These are phyloP conservation scores for Alectoria sarmentosa DNA, from an alignment of 495 filamentous ascomycete species.

Conservation along the genomic window DNA sequence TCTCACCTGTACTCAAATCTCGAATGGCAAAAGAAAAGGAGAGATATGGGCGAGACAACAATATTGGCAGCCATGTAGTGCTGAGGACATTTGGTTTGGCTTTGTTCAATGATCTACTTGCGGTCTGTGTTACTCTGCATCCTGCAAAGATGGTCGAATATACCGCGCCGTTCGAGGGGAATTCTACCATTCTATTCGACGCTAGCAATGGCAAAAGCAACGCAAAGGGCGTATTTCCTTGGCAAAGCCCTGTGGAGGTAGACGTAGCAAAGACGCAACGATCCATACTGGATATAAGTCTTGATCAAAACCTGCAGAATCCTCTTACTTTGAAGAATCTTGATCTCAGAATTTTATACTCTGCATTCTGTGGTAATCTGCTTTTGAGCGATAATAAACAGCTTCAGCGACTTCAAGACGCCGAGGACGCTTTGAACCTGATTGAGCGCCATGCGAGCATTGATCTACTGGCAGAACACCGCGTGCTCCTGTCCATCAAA, in stretches of 20 bases:
- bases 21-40: background rate
- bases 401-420: background rate
- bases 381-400: slow-evolving; percentile 1
- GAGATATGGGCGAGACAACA: slow-evolving; percentile 38
- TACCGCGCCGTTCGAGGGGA: slow-evolving; percentile 35
- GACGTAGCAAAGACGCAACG: slow-evolving; percentile 19
- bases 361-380: slow-evolving; percentile 4
- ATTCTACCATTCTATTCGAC: slow-evolving; percentile 34
- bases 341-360: slow-evolving; percentile 11
- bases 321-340: background rate
- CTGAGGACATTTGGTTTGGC: slow-evolving; percentile 46
- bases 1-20: background rate
- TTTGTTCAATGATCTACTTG: slow-evolving; percentile 35
- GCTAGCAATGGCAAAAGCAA: slow-evolving; percentile 24
- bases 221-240: slow-evolving; percentile 27
- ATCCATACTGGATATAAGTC: background rate
- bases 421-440: background rate
- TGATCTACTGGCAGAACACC: background rate
- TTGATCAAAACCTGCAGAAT: background rate
- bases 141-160: slow-evolving; percentile 50
- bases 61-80: slow-evolving; percentile 38
- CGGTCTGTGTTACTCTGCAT: slow-evolving; percentile 40
- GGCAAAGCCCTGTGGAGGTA: slow-evolving; percentile 10
- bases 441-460: background rate
- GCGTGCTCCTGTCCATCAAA: background rate